Base-by-base conservation (phyloP, 2,329 filamentous ascomycete species). In the Scleromitrula shiraiana region DNA sequence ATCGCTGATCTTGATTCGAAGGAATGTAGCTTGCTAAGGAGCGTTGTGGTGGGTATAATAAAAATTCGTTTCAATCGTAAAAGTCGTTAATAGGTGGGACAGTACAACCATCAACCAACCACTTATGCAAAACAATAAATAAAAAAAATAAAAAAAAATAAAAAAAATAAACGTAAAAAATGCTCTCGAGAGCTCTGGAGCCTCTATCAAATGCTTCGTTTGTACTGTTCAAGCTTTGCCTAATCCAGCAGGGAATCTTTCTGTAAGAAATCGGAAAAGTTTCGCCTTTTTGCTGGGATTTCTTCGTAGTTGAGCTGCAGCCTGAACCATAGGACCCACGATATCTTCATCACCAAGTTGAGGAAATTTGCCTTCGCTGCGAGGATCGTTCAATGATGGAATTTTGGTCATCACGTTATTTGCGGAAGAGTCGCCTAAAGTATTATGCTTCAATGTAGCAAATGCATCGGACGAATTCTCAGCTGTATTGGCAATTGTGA, bases 271-370 rank as follows among this genome's bases (percentile, higher is more conserved):
- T 35, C 58, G 59, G 41, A 63, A 47, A 24, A 65, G 36, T 43
- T 61, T 62, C 12, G 57, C 51, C 50, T 63, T 65, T 51, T 62
- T 64, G 52, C 52, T 59, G 6, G 59, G 59, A 33, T 43, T 61
- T 22, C 57, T 50, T 46, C 59, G 61, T 7, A 65, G 51, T 42
- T 60, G 59, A 5, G 60, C 56, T 7, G 62, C 53, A 14, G 62
- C 57, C 52, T 63, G 58, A 2, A 63, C 62, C 90, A 96, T 95
- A 6, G 90, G 90, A 1, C 90, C 90, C 37, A 96, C 88, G 63
- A 96, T 94, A 65, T 95, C 90, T 59, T 90, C 84, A 60, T 95
- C 89, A 44, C 89, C 89, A 26, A 91, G 78, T 58, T 83, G 81
- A 20, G 89, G 89, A 60, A 95, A 96, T 66, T 96, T 95, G 62